Evolutionary conservation across 2,329 filamentous ascomycete genomes (phyloP).

Genomic region (Thelonectria discophora): DNA sequence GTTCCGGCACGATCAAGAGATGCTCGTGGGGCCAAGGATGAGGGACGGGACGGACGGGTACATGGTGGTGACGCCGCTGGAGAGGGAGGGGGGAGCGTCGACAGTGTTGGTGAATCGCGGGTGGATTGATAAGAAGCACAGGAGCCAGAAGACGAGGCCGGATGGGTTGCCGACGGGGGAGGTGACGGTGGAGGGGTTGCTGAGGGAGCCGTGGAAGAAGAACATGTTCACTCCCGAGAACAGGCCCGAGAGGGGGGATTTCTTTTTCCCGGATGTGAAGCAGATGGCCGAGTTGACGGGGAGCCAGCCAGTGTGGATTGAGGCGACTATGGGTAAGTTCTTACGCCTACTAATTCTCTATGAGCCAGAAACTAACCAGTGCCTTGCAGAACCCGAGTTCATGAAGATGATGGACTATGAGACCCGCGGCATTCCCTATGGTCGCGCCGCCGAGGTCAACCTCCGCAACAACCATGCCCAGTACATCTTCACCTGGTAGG

Average conservation of each 20-base stretch:
- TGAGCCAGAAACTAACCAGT: no score
- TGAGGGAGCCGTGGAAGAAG: conserved; percentile 93
- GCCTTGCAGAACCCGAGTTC: conserved; percentile 74
- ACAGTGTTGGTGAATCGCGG: conserved; percentile 90
- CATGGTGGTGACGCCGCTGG: conserved; percentile 90
- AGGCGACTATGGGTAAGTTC: conserved; percentile 86
- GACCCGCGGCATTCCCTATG: conserved; percentile 86
- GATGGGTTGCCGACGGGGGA: conserved; percentile 74
- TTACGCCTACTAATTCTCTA: no score
- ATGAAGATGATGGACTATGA: conserved; percentile 79
- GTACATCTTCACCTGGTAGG: conserved; percentile 98
- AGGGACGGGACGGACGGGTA: conserved; percentile 90
- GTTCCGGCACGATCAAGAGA: conserved; percentile 90
- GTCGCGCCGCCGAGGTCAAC: conserved; percentile 87
- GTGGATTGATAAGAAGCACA: conserved; percentile 85
- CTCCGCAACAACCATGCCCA: conserved; percentile 96
- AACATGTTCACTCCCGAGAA: conserved; percentile 98
- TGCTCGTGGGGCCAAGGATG: conserved; percentile 92
- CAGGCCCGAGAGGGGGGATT: conserved; percentile 81
- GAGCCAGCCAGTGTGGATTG: conserved; percentile 91
- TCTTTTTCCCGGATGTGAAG: conserved; percentile 92
- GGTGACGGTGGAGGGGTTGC: conserved; percentile 82
- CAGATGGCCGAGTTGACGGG: conserved; percentile 88
- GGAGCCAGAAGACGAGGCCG: conserved; percentile 69
- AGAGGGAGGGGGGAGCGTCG: conserved; percentile 67